Evolutionary conservation across 805 yeast genomes (phyloP), one percentile per base, ranked within the genome.

Genomic region (Suhomyces sp.): DNA sequence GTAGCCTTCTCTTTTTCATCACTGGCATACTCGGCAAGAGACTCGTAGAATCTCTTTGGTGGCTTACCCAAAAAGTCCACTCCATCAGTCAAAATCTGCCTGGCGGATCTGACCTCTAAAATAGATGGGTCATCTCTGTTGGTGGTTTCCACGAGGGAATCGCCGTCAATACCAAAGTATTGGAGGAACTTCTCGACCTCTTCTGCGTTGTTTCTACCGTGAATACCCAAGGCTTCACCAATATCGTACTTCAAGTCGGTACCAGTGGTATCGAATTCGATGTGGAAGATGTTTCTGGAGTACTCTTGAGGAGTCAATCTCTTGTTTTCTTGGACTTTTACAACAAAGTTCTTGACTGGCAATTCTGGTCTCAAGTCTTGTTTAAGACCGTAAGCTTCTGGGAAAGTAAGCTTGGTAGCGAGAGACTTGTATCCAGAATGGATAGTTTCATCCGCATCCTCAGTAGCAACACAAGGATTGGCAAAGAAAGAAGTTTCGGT

Each of bases 151-250:
- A 92, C 82, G 36, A 90, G 68, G 22, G 84, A 82, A 54, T 87
- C 79, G 48, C 87, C 85, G 54, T 87, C 78, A 52, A 91, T 75
- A 2, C 89, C 91, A 66, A 91, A 93, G 65, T 76, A 79, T 19
- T 76, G 62, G 60, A 93, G 79, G 71, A 93, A 93, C 58, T 79
- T 78, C 45, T 77, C 81, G 50, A 92, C 97, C 38, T 76, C 80
- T 15, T 73, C 79, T 41, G 78, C 68, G 61, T 84, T 80, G 75
- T 93, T 93, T 66, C 93, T 85, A 47, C 96, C 97, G 64, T 93
- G 97, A 55, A 93, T 83, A 65, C 98, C 98, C 55, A 93, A 82
- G 19, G 98, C 97, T 78, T 93, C 98, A 68, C 98, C 98, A 66
- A 93, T 90, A 58, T 86, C 94, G 68, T 93, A 93, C 48, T 84